Percentiles rank a stretch among this genome's conserved stretches.
Conservation (phyloP, 2,329 filamentous ascomycete genomes). For the Sclerotinia nivalis region DNA sequence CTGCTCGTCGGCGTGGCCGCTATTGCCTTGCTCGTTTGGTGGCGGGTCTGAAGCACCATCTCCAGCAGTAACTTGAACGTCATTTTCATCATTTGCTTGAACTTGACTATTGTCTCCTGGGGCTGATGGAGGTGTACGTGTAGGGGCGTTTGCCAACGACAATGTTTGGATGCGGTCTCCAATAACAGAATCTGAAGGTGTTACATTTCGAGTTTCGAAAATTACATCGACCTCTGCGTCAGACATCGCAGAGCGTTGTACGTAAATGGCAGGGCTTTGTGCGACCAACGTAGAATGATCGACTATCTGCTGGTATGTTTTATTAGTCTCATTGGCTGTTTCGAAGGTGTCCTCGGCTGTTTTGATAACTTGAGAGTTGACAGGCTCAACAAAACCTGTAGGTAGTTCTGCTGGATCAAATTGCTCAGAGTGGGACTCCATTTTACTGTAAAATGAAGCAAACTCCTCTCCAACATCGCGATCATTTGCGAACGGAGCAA, state of each 20-base stretch:
- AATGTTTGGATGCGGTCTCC: background rate
- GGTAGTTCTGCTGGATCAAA: background rate
- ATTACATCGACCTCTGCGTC: background rate
- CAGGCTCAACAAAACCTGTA: background rate
- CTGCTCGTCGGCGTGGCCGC: background rate
- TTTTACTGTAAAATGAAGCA: background rate
- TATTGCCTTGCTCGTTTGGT: background rate
- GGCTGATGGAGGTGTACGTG: background rate
- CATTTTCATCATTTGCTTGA: background rate
- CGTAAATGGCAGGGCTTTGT: too few relatives aligned
- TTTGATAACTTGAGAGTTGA: too few relatives aligned
- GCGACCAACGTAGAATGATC: background rate
- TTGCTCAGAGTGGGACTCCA: background rate
- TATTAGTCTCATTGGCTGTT: background rate
- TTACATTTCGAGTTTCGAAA: background rate
- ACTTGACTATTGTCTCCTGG: too few relatives aligned
- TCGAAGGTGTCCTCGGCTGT: background rate
- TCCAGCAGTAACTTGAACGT: background rate
- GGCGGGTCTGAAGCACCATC: conserved; percentile 1
- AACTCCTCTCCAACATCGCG: background rate
- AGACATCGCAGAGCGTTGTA: background rate
- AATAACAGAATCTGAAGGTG: background rate
- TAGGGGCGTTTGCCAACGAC: background rate
- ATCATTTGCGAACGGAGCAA: background rate
- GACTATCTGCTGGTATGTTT: background rate